Evolutionary conservation across 2,329 filamentous ascomycete species (phyloP).

Genomic region (Trichoderma gracile): DNA sequence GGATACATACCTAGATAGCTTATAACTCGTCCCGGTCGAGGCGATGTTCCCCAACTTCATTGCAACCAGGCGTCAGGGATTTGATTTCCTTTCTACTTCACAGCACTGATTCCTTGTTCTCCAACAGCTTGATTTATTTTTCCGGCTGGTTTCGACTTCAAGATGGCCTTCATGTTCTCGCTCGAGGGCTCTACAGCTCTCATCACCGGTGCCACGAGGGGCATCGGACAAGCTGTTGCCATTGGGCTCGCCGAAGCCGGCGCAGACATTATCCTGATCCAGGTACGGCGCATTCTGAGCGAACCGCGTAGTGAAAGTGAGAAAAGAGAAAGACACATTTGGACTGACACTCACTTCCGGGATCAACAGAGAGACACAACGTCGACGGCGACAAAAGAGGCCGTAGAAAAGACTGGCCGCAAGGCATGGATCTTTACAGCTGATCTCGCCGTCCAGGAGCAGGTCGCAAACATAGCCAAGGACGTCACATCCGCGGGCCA

Average conservation of each 20-base stretch:
- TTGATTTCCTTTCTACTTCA: not conserved
- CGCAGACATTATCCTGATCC: conserved; percentile 57
- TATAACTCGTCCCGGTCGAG: not conserved
- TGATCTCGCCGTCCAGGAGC: conserved; percentile 63
- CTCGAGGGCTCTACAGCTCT: conserved; percentile 58
- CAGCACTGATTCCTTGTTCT: not conserved
- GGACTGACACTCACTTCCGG: not conserved
- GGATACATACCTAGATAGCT: no score
- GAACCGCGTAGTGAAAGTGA: no score
- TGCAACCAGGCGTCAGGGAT: not conserved
- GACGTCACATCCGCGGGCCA: conserved; percentile 62
- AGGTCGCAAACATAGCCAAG: conserved; percentile 62
- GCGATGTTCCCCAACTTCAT: not conserved
- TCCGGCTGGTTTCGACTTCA: not conserved
- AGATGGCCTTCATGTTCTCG: conserved; percentile 51
- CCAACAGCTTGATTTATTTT: not conserved
- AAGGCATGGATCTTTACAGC: conserved; percentile 67
- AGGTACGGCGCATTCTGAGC: conserved; percentile 41
- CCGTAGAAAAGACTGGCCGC: conserved; percentile 65
- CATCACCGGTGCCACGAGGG: conserved; percentile 58
- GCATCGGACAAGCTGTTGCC: conserved; percentile 59
- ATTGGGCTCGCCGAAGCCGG: conserved; percentile 60
- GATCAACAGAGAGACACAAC: conserved; percentile 44
- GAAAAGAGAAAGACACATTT: not conserved
- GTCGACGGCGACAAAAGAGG: conserved; percentile 56